Base-by-base conservation (phyloP, 768 basidiomycete species). In the Serendipita sp. region DNA sequence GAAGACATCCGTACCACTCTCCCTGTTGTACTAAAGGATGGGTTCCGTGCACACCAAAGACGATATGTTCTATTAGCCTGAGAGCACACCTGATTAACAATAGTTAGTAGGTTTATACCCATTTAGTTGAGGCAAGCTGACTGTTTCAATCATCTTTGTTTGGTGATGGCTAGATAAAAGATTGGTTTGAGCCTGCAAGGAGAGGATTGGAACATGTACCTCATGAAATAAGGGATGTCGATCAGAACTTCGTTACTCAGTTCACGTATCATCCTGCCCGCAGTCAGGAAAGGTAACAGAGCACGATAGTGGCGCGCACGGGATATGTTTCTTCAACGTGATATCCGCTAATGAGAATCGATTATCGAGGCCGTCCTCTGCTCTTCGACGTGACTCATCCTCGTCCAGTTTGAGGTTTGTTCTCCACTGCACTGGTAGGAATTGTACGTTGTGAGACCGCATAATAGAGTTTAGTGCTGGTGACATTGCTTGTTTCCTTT, bases 151-250 rank as follows among this genome's bases (percentile, higher is more conserved):
- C 78, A 78, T 78, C 48, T 74, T 71, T 35, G 71, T 67, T 44
- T 75, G 70, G 64, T 78, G 77, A 38, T 75, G 75, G 15, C 70
- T 69, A 60, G 10, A 45, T 16, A 45, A 18, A 7, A 13, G n/a
- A 47, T 36, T 10, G 23, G 32, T 30, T 16, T 28, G n/a, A 16
- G n/a, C n/a, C 5, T 8, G 18, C 11, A 18, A 5, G 16, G 5
- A 51, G 48, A 51, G 30, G 8, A 16, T 51, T 51, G n/a, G 16
- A 11, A 44, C 1, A 44, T 10, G 47, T 63, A 67, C 68, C 74
- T 75, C 77, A 78, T 78, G 71, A 76, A 78, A 28, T 76, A 70
- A 8, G 77, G 77, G 30, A 78, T 75, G 66, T 78, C 77, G 3
- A 76, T 72, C 2, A 76, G 65, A 18, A 76, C 76, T 41, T 74